phyloP scores from a whole-genome alignment of 306 rosid species.

The Corylus avellana region DNA sequence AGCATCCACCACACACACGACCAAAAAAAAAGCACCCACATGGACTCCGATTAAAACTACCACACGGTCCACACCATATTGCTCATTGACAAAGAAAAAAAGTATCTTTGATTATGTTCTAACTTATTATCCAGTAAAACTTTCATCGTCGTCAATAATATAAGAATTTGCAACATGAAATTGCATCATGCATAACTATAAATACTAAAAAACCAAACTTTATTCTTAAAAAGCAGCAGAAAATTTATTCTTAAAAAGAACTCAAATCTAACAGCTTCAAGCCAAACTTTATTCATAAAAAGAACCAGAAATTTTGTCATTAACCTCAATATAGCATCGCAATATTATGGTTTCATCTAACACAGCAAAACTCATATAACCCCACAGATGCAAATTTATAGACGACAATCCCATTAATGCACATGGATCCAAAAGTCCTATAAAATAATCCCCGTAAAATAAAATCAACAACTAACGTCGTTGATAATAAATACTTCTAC shows the following conservation, averaged over 20 bases:
- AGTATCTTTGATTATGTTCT: not conserved
- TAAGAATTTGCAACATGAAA: not conserved
- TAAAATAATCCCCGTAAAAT: not conserved
- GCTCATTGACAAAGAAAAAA: not conserved
- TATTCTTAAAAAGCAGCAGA: not conserved
- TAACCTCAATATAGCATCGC: not conserved
- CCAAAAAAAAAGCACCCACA: not conserved
- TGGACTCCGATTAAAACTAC: not conserved
- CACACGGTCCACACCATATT: not conserved
- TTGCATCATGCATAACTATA: not conserved
- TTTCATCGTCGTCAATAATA: not conserved
- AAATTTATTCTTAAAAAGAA: not conserved
- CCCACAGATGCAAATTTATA: too few relatives aligned
- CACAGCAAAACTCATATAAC: too few relatives aligned
- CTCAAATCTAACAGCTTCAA: not conserved
- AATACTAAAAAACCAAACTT: not conserved
- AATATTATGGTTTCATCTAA: not conserved
- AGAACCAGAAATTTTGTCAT: not conserved
- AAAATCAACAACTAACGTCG: not conserved
- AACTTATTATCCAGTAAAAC: not conserved
- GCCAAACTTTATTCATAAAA: not conserved
- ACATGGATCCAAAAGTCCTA: not conserved
- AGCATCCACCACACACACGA: not conserved
- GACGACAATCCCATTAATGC: not conserved
- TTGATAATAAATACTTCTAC: not conserved